These are phyloP conservation scores for Amaranthus tricolor DNA, from an alignment of 179 eudicot species.

Conservation along the genomic window DNA sequence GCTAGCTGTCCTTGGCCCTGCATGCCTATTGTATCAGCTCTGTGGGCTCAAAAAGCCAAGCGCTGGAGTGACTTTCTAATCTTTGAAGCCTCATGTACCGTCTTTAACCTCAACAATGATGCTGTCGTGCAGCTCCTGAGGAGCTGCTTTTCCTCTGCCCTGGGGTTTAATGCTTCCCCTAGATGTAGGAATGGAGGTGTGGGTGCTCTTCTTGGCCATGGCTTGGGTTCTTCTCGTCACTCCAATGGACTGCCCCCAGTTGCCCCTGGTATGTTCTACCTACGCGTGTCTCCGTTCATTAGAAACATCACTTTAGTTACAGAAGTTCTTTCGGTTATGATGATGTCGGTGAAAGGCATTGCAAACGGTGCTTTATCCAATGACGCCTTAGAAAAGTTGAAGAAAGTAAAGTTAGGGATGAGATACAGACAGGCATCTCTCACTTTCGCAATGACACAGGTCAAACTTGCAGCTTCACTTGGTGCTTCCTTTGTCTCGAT, in stretches of 20 bases:
- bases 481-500: constrained; percentile 83
- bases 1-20: constrained; percentile 99
- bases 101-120: constrained; percentile 88
- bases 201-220: constrained; percentile 94
- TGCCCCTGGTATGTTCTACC: constrained; percentile 90
- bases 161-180: constrained; percentile 58
- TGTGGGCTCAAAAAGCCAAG: constrained; percentile 95
- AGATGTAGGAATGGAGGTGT: constrained; percentile 73
- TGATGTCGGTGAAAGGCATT: constrained; percentile 77
- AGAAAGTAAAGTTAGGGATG: constrained; percentile 43
- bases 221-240: constrained; percentile 64
- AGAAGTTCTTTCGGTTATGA: constrained; percentile 69
- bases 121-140: constrained; percentile 85
- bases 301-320: constrained; percentile 66
- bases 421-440: constrained; percentile 72
- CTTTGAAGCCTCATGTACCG: constrained; percentile 85
- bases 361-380: constrained; percentile 41
- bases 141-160: constrained; percentile 71
- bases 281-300: constrained; percentile 65
- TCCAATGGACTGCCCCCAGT: constrained; percentile 80
- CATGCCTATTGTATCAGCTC: constrained; percentile 93
- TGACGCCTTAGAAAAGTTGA: constrained; percentile 42
- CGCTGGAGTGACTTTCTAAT: constrained; percentile 94
- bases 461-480: constrained; percentile 83
- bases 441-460: constrained; percentile 62